Percentiles rank a stretch among this genome's conserved stretches.
phyloP scores from a whole-genome alignment of 371 early-diverging fungal species.

The Mucor lusitanicus region DNA sequence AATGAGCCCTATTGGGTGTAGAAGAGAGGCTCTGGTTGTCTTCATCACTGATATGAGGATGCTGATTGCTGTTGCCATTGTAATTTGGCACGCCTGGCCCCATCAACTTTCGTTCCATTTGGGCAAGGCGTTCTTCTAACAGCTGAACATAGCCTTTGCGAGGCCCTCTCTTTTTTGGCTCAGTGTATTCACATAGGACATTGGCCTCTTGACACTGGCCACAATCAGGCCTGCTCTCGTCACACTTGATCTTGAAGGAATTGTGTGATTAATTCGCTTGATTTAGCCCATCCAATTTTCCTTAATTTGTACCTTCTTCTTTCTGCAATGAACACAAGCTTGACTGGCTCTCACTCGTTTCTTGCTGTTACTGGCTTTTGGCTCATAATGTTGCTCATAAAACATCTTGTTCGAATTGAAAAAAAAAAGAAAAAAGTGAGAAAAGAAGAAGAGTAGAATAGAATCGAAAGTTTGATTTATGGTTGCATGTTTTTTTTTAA shows the following conservation, averaged over 20 bases:
- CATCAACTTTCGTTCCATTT: constrained; percentile 62
- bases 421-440: too few species aligned
- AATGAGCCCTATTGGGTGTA: not conserved
- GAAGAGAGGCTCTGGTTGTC: constrained; percentile 7
- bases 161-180: constrained; percentile 76
- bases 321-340: constrained; percentile 82
- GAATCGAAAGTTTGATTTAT: constrained; percentile 1
- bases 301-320: constrained; percentile 67
- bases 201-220: constrained; percentile 70
- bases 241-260: constrained; percentile 64
- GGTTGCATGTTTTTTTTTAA: not conserved
- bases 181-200: constrained; percentile 69
- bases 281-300: not conserved
- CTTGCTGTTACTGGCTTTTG: constrained; percentile 11
- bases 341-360: constrained; percentile 76
- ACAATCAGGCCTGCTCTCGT: constrained; percentile 78
- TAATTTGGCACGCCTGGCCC: not conserved
- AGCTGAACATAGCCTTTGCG: constrained; percentile 78
- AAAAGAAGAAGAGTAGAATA: not conserved
- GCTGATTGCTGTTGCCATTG: not conserved
- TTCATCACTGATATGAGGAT: not conserved
- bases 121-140: constrained; percentile 68
- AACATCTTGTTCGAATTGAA: too few species aligned
- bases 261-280: not conserved
- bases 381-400: not conserved